Base-by-base conservation (phyloP, 2,329 filamentous ascomycete species). In the Ceratocystis alfenasii region DNA sequence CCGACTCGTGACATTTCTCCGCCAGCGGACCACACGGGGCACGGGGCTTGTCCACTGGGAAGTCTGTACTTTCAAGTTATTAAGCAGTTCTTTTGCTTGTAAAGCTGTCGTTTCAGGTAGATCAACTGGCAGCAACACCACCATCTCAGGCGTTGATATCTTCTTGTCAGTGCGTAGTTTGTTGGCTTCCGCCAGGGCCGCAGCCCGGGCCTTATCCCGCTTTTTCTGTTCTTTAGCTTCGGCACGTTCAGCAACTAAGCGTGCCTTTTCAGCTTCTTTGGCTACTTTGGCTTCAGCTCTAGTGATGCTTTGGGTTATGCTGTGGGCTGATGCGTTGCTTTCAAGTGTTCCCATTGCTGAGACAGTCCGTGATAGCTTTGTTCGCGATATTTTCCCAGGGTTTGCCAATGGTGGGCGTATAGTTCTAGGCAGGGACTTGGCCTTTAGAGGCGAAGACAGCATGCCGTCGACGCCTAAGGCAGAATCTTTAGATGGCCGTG, bases 131-230 rank as follows among this genome's bases (percentile, higher is more conserved):
- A 93, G 76, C 70, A 89, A 83, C 1, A 90, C 79, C 63, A 93
- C 86, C 88, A 94, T 93, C 73, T 94, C 88, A 0, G 81, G 81
- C 0, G 85, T 83, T 0, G 88, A 87, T 0, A 85, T 76, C 70
- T 89, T 90, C 75, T 89, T 90, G 75, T 90, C 85, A 0, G 83
- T 84, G 63, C 84, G 84, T 8, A 86, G 75, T 71, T 87, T 90
- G 74, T 93, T 93, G 53, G 85, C 87, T 69, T 89, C 85, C 2
- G 84, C 83, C 25, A 92, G 75, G 6, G 89, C 87, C 83, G 83
- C 88, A 62, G 81, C 80, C 0, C 78, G 75, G 65, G 85, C 80
- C 62, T 80, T 85, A 7, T 65, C 57, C 30, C 17, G 36, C 22
- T 62, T 65, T 45, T 62, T 65, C 33, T 53, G 55, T 22, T 62